These are phyloP conservation scores for Ogataea glucozyma DNA, from an alignment of 805 yeast genomes.

Conservation along the genomic window DNA sequence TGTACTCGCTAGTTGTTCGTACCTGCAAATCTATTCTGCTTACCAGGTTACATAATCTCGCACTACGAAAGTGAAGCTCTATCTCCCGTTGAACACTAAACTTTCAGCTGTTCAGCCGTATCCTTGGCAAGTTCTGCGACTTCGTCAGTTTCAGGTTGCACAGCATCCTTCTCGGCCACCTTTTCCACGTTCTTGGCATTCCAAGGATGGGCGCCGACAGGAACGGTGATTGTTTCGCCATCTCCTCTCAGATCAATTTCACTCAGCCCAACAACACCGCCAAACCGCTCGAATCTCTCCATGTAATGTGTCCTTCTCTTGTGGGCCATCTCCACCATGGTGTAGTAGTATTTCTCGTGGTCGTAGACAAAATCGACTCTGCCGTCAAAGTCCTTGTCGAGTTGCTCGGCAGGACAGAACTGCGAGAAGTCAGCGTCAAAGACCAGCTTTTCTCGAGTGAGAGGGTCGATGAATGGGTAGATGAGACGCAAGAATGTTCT, in stretches of 20 bases:
- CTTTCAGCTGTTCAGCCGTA: too few relatives aligned
- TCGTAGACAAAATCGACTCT: constrained; percentile 77
- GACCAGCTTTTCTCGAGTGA: constrained; percentile 90
- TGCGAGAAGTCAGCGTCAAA: constrained; percentile 85
- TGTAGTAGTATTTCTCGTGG: constrained; percentile 80
- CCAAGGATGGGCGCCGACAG: constrained; percentile 35
- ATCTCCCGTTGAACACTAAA: too few relatives aligned
- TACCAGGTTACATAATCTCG: too few relatives aligned
- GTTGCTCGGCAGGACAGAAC: constrained; percentile 78
- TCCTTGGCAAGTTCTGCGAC: background rate
- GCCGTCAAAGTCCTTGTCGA: constrained; percentile 87
- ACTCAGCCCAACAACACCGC: constrained; percentile 73
- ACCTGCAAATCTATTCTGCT: too few relatives aligned
- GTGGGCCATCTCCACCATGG: constrained; percentile 59
- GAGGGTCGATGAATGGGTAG: constrained; percentile 94
- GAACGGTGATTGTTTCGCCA: constrained; percentile 25
- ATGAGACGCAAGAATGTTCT: constrained; percentile 90
- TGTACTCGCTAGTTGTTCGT: too few relatives aligned
- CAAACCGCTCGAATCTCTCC: constrained; percentile 69
- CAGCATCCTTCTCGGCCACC: too few relatives aligned
- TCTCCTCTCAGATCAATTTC: constrained; percentile 72
- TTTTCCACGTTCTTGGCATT: too few relatives aligned
- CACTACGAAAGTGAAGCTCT: too few relatives aligned
- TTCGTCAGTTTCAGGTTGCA: background rate
- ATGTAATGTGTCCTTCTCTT: constrained; percentile 62